These are phyloP conservation scores for Cydonia oblonga DNA, from an alignment of 331 rosid species.

Conservation along the genomic window DNA sequence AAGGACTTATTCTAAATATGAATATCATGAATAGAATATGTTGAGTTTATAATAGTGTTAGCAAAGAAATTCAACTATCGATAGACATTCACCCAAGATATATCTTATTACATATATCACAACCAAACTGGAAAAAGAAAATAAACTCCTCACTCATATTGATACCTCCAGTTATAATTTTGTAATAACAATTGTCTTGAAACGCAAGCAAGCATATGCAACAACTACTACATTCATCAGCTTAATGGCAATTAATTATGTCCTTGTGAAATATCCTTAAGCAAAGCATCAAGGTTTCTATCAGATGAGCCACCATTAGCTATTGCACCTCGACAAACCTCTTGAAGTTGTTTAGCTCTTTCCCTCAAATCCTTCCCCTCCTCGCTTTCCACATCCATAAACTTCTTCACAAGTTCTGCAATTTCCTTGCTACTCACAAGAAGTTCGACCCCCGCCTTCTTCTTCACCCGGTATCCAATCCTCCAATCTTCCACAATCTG, in stretches of 20 bases:
- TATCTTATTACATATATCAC: too few relatives aligned
- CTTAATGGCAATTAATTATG: background rate
- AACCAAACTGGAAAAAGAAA: too few relatives aligned
- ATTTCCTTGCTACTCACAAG: slow-evolving; percentile 21
- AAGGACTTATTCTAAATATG: too few relatives aligned
- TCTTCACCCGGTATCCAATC: slow-evolving; percentile 22
- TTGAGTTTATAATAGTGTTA: too few relatives aligned
- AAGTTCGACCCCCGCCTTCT: background rate
- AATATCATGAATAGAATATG: too few relatives aligned
- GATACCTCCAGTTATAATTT: too few relatives aligned
- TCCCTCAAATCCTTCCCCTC: slow-evolving; percentile 24
- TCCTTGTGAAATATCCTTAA: slow-evolving; percentile 12
- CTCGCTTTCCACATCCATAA: slow-evolving; percentile 23
- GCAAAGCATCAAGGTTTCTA: slow-evolving; percentile 21
- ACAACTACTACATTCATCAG: background rate
- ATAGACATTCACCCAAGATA: too few relatives aligned
- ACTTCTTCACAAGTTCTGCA: slow-evolving; percentile 13
- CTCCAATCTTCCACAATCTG: slow-evolving; percentile 42
- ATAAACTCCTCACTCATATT: too few relatives aligned
- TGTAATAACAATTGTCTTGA: too few relatives aligned
- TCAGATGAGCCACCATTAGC: slow-evolving; percentile 27
- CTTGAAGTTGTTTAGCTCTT: slow-evolving; percentile 14
- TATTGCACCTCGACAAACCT: slow-evolving; percentile 13
- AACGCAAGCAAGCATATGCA: too few relatives aligned
- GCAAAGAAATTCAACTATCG: too few relatives aligned